Percentiles rank a stretch among this genome's conserved stretches.
phyloP scores from a whole-genome alignment of 148 eudicot genomes.

The Chenopodium quinoa region DNA sequence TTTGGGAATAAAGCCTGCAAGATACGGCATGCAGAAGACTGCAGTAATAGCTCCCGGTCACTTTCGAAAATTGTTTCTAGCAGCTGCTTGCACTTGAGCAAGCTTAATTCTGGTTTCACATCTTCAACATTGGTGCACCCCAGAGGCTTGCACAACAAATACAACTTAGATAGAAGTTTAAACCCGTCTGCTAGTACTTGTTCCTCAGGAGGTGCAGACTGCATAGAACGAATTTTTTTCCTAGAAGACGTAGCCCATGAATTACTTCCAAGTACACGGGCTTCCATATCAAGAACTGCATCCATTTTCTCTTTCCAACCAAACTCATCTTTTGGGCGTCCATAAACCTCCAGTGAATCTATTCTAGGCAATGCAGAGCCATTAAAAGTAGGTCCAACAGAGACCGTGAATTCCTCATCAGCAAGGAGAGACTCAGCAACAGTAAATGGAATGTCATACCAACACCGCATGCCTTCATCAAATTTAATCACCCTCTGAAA shows the following conservation, averaged over 20 bases:
- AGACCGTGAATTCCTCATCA: constrained; percentile 82
- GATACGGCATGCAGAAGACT: constrained; percentile 88
- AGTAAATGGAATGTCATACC: constrained; percentile 98
- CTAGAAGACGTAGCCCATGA: constrained; percentile 62
- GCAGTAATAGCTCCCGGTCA: constrained; percentile 84
- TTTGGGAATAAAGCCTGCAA: constrained; percentile 85
- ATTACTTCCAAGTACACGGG: constrained; percentile 75
- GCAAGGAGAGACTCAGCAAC: constrained; percentile 98
- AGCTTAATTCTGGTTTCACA: constrained; percentile 48
- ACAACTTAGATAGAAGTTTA: constrained; percentile 74
- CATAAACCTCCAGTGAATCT: constrained; percentile 93
- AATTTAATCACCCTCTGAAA: constrained; percentile 90
- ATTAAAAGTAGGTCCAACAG: constrained; percentile 77
- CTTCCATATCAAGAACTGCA: constrained; percentile 90
- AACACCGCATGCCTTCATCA: constrained; percentile 97
- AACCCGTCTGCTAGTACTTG: constrained; percentile 93
- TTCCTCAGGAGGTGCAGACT: constrained; percentile 76
- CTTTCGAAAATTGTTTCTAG: constrained; percentile 87
- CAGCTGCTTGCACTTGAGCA: constrained; percentile 71
- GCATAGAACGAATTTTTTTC: constrained; percentile 56
- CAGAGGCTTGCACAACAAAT: constrained; percentile 52
- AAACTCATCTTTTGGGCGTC: constrained; percentile 97
- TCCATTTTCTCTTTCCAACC: constrained; percentile 99
- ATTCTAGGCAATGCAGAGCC: constrained; percentile 80
- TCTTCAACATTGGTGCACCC: constrained; percentile 57